phyloP scores from a whole-genome alignment of 1,139 yeast genomes.

The Wickerhamiella pararugosa region DNA sequence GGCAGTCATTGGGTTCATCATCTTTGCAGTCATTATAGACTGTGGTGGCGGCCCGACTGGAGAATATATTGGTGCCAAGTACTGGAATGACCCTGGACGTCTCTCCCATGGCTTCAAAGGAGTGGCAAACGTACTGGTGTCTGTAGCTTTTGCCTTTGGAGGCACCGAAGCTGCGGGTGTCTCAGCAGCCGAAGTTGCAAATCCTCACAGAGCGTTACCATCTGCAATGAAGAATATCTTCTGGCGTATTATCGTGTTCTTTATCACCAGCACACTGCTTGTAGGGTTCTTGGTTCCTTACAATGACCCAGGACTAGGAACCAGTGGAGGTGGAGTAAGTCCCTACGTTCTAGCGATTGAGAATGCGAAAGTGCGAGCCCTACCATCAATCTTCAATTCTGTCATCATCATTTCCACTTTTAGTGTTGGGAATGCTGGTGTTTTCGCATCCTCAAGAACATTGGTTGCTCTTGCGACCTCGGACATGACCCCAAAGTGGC shows the following conservation, averaged over 20 bases:
- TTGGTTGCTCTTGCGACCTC: conserved; percentile 68
- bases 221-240: conserved; percentile 57
- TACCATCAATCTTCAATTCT: conserved; percentile 60
- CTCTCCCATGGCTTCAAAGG: conserved; percentile 63
- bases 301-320: conserved; percentile 35
- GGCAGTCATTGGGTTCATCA: conserved; percentile 52
- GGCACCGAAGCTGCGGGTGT: conserved; percentile 76
- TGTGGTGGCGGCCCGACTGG: conserved; percentile 64
- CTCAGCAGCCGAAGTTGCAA: conserved; percentile 50
- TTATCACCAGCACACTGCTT: conserved; percentile 41
- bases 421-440: conserved; percentile 63
- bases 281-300: conserved; percentile 55
- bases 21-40: conserved; percentile 43
- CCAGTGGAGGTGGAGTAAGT: conserved; percentile 47
- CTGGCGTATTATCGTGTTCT: conserved; percentile 55
- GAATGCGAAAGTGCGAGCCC: conserved; percentile 40
- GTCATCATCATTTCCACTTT: conserved; percentile 56
- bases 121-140: conserved; percentile 59
- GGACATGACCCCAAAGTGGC: conserved; percentile 61
- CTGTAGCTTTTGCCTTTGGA: conserved; percentile 81
- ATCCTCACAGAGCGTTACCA: conserved; percentile 60
- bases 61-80: conserved; percentile 47
- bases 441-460: conserved; percentile 69
- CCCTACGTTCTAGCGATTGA: conserved; percentile 60
- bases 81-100: conserved; percentile 54